Base-by-base conservation (phyloP, 179 eudicot genomes). In the Beta macrorhiza region DNA sequence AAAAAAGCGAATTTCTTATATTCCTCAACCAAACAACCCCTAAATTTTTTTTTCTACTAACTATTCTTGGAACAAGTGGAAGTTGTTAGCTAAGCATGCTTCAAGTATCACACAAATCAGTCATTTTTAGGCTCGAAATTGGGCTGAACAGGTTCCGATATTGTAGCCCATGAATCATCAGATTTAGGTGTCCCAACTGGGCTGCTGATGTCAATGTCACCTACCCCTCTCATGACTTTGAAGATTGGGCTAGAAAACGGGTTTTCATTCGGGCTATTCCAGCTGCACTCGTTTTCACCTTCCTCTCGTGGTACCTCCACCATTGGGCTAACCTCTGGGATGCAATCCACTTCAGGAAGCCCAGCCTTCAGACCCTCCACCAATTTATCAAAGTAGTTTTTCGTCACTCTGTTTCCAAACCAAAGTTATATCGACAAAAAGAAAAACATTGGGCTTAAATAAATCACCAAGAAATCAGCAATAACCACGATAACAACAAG, bases 281-380 rank as follows among this genome's bases (percentile, higher is more conserved):
- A 19, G 32, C 52, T 0, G 49, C 3, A 44, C 6, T 32, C 20
- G 29, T 19, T n/a, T 47, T n/a, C 65, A n/a, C 45, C 45, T 20
- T 13, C 44, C 42, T 53, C 8, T 37, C 11, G 49, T 13, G 22
- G 20, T 15, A 6, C 56, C 61, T 80, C 59, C 53, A 17, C 53
- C 32, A 25, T 75, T 19, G 79, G 72, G 79, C 51, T 55, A 16
- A 29, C 11, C 42, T 49, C 20, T 8, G 78, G 70, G 13, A 53
- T 67, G 67, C 56, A 37, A 5, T 53, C 79, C 25, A 74, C 83
- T 64, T 81, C 74, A 19, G 79, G 20, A 14, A 81, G 32, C 32
- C 62, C 64, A n/a, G 29, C 2, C 22, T 52, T 10, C 61, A 81
- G 0, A 15, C 57, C 74, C 4, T 74, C 83, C 79, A 55, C 72